Base-by-base conservation (phyloP, 2,329 filamentous ascomycete species). In the Botrytis byssoidea region DNA sequence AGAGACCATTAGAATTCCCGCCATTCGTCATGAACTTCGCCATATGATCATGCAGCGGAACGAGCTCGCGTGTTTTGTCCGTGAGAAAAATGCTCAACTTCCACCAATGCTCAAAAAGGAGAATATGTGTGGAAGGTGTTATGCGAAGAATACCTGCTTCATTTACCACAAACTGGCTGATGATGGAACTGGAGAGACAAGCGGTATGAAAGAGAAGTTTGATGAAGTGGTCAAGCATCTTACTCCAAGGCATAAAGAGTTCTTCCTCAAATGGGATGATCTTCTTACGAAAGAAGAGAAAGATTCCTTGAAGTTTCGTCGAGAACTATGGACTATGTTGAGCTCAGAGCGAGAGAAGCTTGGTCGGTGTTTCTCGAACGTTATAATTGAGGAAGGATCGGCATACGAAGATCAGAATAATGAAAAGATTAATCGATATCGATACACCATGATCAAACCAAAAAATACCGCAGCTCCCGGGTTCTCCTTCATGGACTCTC, bases 41-140 rank as follows among this genome's bases (percentile, higher is more conserved):
- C 94, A 98, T 78, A 97, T 99, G 94, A 92, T 99, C 74, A 95
- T 98, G 85, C 92, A 97, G 82, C 92, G 96, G 70, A 99, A 99
- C 79, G 90, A 94, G 77, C 85, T 99, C 29, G 94, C 95, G 4
- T 92, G 92, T 77, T 94, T 93, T 80, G 90, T 98, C 60, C 91
- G 94, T 73, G 91, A 97, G 80, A 90, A 93, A 74, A 91, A 92
- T 76, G 87, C 90, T 20, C 90, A 94, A 75, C 86, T 99, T 40
- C 96, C 96, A 1, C 90, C 92, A 0, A 96, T 99, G 91, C 87
- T 97, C 73, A 92, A 91, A 80, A 93, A 91, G 80, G 90, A 93
- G 74, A 91, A 93, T 81, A 88, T 92, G 77, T 99, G 96, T 81
- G 91, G 90, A 40, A 91, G 89, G 77, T 99, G 96, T 82, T 99